Base-by-base conservation (phyloP, 2,329 filamentous ascomycete species). In the Fusarium chaquense region DNA sequence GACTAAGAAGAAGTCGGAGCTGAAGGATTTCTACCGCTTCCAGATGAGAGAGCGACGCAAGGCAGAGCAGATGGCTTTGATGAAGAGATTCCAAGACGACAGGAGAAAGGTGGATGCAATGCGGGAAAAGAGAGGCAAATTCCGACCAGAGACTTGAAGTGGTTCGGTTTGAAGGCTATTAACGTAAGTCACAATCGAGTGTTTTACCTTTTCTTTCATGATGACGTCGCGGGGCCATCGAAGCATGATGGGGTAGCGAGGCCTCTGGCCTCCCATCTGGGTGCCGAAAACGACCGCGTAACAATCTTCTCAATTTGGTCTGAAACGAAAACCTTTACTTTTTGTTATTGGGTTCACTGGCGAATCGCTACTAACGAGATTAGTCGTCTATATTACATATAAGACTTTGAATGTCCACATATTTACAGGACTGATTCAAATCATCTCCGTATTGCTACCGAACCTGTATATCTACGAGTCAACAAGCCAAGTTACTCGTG, bases 11-110 rank as follows among this genome's bases (percentile, higher is more conserved):
- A 88, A 86, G 76, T 83, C 85, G 38, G 88, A 90, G 50, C 83
- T 89, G 73, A 87, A 87, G 63, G 90, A 93, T 78, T 97, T 97
- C 77, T 97, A 97, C 79, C 85, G 93, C 62, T 97, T 95, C 85
- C 93, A 97, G 83, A 86, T 88, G 70, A 83, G 93, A 47, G 91
- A 96, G 83, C 89, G 89, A 82, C 88, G 90, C 81, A 96, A 96
- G 84, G 87, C 89, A 75, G 86, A 89, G 73, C 91, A 93, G 78
- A 84, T 87, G 47, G 86, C 89, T 62, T 76, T 96, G 78, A 81
- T 92, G 70, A 89, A 81, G 80, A 86, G 87, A 70, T 96, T 96
- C 80, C 90, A 94, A 78, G 88, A 92, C 77, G 93, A 95, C 81
- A 87, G 85, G 82, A 88, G 83, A 81, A 91, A 88, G 80, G 88